Evolutionary conservation across 257 asterid species (phyloP), one percentile per base, ranked within the genome.

Genomic region (Marsdenia floribunda): DNA sequence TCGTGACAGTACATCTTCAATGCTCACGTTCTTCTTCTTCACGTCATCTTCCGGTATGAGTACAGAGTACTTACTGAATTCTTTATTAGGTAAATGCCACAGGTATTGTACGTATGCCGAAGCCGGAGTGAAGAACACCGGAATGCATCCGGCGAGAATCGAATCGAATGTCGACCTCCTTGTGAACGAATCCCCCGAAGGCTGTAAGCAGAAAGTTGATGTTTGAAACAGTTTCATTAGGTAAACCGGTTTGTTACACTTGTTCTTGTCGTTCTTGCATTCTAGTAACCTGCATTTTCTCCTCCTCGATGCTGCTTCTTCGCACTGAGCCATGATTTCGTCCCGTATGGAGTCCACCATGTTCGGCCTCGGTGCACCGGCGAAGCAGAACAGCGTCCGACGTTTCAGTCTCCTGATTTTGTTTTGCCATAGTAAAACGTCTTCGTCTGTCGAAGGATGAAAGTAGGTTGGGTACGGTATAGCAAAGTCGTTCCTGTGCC

Each of bases 401-500:
- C 97, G 79, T 71, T 50, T 90, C 75, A 70, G 85, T 54, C 66
- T 75, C 71, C 91, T 75, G 92, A 90, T 79, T 73, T 60, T 87
- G 40, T 55, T 77, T 74, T 90, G 96, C 96, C 97, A 90, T 18
- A 71, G 81, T 0, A 38, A 5, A 6, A 94, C 79, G 18, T 91
- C 91, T 1, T 50, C 74, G 2, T 85, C 88, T 1, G 35, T 84
- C 16, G 89, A 87, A 9, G 98, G 98, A 58, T 93, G 98, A 74
- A 93, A 93, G 50, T 88, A 91, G 0, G 98, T 91, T 4, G 98
- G 98, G 71, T 91, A 91, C 0, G 97, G 98, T 6, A 93, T 84
- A 0, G 96, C 98, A 3, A 93, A 88, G 29, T 91, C 97, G 50
- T 93, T 93, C 73, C 70, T 82, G 55, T 87, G 76, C 97, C 97